Base-by-base conservation (phyloP, 169 alveolate species). In the Blepharisma undulans region DNA sequence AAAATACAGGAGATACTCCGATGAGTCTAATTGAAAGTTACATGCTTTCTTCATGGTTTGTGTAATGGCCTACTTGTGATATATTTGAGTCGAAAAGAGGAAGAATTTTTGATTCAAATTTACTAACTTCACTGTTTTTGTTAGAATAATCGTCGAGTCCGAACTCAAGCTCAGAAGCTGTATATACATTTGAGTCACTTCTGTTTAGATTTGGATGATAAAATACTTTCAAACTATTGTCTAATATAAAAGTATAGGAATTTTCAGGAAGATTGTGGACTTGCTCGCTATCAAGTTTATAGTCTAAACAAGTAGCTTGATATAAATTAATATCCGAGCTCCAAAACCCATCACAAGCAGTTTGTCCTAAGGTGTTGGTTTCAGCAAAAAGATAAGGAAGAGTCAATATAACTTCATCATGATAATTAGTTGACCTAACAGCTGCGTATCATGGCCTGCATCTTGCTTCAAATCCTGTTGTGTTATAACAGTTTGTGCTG, bases 401-500 rank as follows among this genome's bases (percentile, higher is more conserved):
- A 29, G 66, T 79, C 27, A 79, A 22, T 27, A 79, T 33, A 79
- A 33, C 66, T 29, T 27, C 34, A 7, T 33, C 66, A 27, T 79
- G 30, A 21, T 22, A n/a, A n/a, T 22, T 30, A 18, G 19, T 79
- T 33, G 66, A 48, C 10, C 27, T 30, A 22, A 33, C 27, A 29
- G 29, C 61, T 79, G 27, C 30, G 48, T 29, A 32, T n/a, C 36
- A 79, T n/a, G 87, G 87, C 66, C 87, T 79, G 16, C 87, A 79
- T 22, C 87, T 29, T 30, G 61, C 27, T 74, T 29, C 80, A 29
- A 74, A 74, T 25, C 48, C 80, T 2, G 80, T 29, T 8, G 80
- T 4, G 16, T 29, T 25, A 25, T 74, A 25, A 74, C 48, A 29
- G 33, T 74, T 74, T 74, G 80, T 29, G 30, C 8, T 25, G 80